Evolutionary conservation across 148 eudicot genomes (phyloP).

Genomic region (Cornus kousa): DNA sequence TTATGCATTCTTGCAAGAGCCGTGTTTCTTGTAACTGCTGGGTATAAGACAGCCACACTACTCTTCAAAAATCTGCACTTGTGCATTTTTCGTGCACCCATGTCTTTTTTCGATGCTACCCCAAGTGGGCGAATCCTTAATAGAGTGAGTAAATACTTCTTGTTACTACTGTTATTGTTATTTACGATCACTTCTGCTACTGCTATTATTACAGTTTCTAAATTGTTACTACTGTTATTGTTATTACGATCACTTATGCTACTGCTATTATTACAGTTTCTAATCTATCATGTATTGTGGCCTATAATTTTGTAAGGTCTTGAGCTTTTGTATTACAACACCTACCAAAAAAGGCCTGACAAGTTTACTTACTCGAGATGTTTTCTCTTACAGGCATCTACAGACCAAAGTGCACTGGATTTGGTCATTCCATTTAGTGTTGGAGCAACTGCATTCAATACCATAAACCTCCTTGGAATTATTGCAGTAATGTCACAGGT

Average conservation of each 20-base stretch:
- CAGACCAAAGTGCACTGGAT: constrained; percentile 61
- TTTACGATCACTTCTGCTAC: background rate
- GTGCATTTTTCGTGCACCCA: constrained; percentile 61
- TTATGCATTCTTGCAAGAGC: constrained; percentile 44
- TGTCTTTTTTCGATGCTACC: constrained; percentile 67
- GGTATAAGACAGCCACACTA: constrained; percentile 47
- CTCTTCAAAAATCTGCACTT: constrained; percentile 58
- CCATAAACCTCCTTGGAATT: constrained; percentile 46
- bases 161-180: background rate
- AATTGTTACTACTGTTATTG: background rate
- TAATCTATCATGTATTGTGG: background rate
- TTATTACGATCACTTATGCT: background rate
- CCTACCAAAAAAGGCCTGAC: no score
- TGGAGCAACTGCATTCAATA: constrained; percentile 33
- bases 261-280: background rate
- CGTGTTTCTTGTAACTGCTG: constrained; percentile 32
- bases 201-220: background rate
- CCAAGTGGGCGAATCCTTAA: constrained; percentile 63
- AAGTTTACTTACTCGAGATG: background rate
- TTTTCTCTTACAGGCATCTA: constrained; percentile 47
- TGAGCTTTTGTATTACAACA: background rate
- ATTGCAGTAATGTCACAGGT: constrained; percentile 55
- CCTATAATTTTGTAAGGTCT: background rate
- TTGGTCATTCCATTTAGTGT: constrained; percentile 31
- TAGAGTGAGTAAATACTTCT: constrained; percentile 31